Evolutionary conservation across 768 basidiomycete species (phyloP), one percentile per base, ranked within the genome.

Genomic region (Crassisporium funariophilum): DNA sequence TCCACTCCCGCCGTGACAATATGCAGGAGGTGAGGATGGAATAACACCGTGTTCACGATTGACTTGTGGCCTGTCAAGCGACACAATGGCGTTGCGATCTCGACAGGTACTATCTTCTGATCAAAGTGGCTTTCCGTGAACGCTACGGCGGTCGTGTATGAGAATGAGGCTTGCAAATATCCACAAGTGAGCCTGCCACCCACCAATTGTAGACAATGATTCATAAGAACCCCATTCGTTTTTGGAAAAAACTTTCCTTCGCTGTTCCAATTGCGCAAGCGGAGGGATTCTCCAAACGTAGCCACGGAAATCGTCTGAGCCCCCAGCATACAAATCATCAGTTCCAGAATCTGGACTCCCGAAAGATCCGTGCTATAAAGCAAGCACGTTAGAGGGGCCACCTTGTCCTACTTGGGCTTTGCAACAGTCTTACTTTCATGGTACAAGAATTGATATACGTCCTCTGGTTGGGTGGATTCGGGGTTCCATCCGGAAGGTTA

Each of bases 281-380:
- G 75, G 57, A 3, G 91, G 90, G 25, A 93, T 70, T 53, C 77
- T 80, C 91, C 91, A 93, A 17, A 90, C 61, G 53, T 92, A 92
- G 15, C 75, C 80, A 27, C 82, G 74, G 59, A 91, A 92, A 62
- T 92, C 88, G 59, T 93, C 91, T 9, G 88, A 91, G 12, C 91
- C 91, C n/a, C 79, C 78, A 25, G 76, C 76, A 57, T 84, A 92
- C 55, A 84, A 79, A 22, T 73, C 62, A 44, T 87, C 86, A 17
- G 55, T 65, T 37, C 76, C 70, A 21, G 76, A 56, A 4, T 76
- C 77, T 1, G 76, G 74, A 2, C 81, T 79, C 27, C 90, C 87
- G 52, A 93, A 91, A 4, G 81, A 78, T 3, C 88, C 88, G 49
- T 90, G 86, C 86, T 91, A 47, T 44, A 23, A 23, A 16, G 2